These are phyloP conservation scores for Rhizoclosmatium globosum DNA, from an alignment of 192 early-diverging fungal species.

Conservation along the genomic window DNA sequence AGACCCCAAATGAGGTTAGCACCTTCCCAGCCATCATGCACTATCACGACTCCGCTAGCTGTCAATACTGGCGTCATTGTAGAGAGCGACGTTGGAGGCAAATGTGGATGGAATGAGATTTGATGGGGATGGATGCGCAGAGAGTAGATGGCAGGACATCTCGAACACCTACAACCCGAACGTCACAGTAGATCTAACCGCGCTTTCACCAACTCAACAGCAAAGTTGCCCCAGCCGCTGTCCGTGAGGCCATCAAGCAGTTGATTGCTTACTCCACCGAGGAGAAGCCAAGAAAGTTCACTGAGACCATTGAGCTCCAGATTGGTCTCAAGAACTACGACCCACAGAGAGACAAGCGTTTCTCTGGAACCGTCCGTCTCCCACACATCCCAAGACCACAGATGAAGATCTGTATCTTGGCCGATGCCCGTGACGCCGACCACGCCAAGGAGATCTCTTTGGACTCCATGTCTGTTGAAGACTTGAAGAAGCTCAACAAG, in stretches of 20 bases:
- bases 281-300: constrained; percentile 96
- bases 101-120: background rate
- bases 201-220: constrained; percentile 20
- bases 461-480: constrained; percentile 93
- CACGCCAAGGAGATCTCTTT: constrained; percentile 90
- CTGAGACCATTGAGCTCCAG: constrained; percentile 97
- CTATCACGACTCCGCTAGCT: background rate
- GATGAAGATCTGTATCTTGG: constrained; percentile 94
- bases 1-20: background rate
- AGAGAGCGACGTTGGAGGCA: background rate
- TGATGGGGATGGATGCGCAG: background rate
- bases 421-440: constrained; percentile 96
- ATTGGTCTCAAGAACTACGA: constrained; percentile 99
- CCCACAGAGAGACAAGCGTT: constrained; percentile 99
- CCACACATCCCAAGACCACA: constrained; percentile 95
- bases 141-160: background rate
- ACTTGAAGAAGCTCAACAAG: constrained; percentile 99
- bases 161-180: background rate
- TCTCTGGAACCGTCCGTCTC: constrained; percentile 94
- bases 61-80: background rate
- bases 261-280: constrained; percentile 75
- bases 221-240: constrained; percentile 90
- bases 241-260: constrained; percentile 78
- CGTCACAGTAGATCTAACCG: background rate
- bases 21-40: background rate